Evolutionary conservation across 371 early-diverging fungal genomes (phyloP), one percentile per base, ranked within the genome.

Genomic region (Mortierella sp.): DNA sequence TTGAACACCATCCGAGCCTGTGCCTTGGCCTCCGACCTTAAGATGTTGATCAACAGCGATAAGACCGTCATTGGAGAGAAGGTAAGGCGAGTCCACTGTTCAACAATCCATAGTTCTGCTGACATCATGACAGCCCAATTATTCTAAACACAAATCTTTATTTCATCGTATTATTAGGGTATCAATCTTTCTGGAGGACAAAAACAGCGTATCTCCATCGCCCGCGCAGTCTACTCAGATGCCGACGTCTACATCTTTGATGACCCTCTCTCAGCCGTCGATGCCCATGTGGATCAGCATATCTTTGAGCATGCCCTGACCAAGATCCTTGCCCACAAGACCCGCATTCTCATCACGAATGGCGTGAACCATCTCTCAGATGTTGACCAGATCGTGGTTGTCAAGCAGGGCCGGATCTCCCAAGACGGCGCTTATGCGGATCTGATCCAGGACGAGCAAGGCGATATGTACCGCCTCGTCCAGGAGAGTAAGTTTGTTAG

Each of bases 141-240:
- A 37, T 19, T 7, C 17, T n/a, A 5, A 43, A 19, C 21, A 9
- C 21, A 14, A 17, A 4, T 14, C 27, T 9, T 31, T 28, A 19
- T 42, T 7, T 8, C 7, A 31, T 44, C 23, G 12, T 46, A n/a
- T 52, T 27, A 27, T 44, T 9, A 62, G 64, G 96, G 95, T 17
- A 85, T 95, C 30, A 93, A 90, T 5, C 78, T 96, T 12, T 93
- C 93, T 57, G 97, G 97, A 46, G 97, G 96, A 1, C 93, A 94
- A 78, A 87, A 89, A 62, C 93, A 92, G 76, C 83, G 94, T 60
- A 73, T 82, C 39, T 70, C 70, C 4, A 55, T 80, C 26, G 81
- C 81, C 9, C 64, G 84, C 21, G 79, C 82, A 11, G 79, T 80
- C 17, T 81, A 83, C 47, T 50, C 62, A 50, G 79, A 85, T 31